phyloP scores from a whole-genome alignment of 768 basidiomycete species.

The Candolleomyces efflorescens region DNA sequence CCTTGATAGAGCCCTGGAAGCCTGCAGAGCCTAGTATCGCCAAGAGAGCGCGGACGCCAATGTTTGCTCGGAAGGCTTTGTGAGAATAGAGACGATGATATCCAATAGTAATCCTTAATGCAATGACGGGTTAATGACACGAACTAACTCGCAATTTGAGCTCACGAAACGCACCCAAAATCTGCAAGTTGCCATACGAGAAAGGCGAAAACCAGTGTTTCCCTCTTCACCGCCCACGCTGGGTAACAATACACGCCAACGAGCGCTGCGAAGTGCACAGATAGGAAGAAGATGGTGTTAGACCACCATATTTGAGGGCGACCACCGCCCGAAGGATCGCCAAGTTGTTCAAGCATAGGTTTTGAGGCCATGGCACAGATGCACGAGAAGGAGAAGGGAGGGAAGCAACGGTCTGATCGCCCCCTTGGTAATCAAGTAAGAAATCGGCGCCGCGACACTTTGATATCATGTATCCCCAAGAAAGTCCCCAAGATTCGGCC shows the following conservation, averaged over 20 bases:
- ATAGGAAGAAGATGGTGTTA: constrained; percentile 54
- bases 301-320: constrained; percentile 54
- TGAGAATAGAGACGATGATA: constrained; percentile 83
- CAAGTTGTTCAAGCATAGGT: background rate
- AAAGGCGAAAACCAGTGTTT: constrained; percentile 50
- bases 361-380: background rate
- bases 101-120: constrained; percentile 61
- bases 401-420: no score
- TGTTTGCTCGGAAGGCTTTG: constrained; percentile 56
- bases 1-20: constrained; percentile 80
- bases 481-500: no score
- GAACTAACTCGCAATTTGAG: background rate
- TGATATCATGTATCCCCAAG: no score
- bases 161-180: constrained; percentile 50
- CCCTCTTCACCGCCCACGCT: constrained; percentile 33
- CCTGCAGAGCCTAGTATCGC: constrained; percentile 68
- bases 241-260: constrained; percentile 51
- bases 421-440: no score
- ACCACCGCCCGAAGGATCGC: background rate
- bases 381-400: no score
- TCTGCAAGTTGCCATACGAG: constrained; percentile 65
- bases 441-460: no score
- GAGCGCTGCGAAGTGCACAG: constrained; percentile 52
- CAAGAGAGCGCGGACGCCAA: constrained; percentile 51
- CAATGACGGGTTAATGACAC: background rate